These are phyloP conservation scores for Pyrenula aspistea DNA, from an alignment of 495 filamentous ascomycete species.

Conservation along the genomic window DNA sequence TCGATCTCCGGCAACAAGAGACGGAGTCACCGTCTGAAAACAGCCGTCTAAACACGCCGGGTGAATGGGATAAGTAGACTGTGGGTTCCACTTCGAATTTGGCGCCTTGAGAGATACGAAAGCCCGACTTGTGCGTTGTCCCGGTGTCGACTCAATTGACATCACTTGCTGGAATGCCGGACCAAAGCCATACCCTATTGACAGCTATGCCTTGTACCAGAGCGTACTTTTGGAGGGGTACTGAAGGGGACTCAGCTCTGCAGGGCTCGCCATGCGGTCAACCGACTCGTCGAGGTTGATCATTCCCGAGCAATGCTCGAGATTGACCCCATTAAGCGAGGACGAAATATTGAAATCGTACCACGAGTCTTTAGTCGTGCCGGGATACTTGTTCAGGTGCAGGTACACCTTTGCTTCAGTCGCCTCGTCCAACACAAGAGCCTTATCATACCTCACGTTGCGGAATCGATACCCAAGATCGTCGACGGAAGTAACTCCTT, in stretches of 20 bases:
- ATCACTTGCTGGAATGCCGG: constrained; percentile 7
- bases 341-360: constrained; percentile 34
- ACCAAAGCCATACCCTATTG: constrained; percentile 11
- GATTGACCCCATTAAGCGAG: constrained; percentile 23
- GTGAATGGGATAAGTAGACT: constrained; percentile 9
- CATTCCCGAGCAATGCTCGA: constrained; percentile 27
- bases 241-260: neutral
- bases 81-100: constrained; percentile 1
- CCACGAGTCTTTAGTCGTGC: constrained; percentile 28
- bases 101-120: constrained; percentile 5
- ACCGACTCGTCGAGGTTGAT: too few species aligned
- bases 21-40: constrained; percentile 4
- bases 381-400: constrained; percentile 23
- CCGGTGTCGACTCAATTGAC: constrained; percentile 3
- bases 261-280: too few species aligned
- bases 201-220: constrained; percentile 13
- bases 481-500: neutral
- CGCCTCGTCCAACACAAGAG: constrained; percentile 19
- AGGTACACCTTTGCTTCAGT: constrained; percentile 14
- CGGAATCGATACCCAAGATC: constrained; percentile 11
- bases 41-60: constrained; percentile 8
- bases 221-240: neutral
- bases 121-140: constrained; percentile 2
- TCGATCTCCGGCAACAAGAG: neutral
- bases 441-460: constrained; percentile 12